Conservation (phyloP, 495 filamentous ascomycete genomes). For the Acidiella bohemica region DNA sequence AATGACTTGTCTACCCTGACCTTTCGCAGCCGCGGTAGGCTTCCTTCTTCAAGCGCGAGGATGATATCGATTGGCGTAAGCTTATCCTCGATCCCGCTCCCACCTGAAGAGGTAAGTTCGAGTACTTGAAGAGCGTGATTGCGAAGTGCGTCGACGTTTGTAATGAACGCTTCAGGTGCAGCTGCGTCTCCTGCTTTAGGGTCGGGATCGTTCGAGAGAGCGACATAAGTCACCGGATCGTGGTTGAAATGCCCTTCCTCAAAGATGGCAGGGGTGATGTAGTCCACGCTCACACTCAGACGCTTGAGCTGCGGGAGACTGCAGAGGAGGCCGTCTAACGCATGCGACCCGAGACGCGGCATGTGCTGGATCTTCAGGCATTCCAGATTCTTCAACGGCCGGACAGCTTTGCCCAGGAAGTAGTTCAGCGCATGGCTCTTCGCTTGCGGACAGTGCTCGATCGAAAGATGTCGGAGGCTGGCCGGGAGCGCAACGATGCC, state of each 20-base stretch:
- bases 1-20: constrained; percentile 17
- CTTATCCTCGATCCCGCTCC: constrained; percentile 13
- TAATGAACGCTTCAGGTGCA: too few relatives aligned
- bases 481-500: constrained; percentile 24
- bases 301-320: constrained; percentile 17
- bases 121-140: constrained; percentile 11
- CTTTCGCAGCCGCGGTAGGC: constrained; percentile 18
- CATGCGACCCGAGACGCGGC: constrained; percentile 15
- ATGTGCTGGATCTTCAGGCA: constrained; percentile 19
- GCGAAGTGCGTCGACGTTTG: too few relatives aligned
- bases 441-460: constrained; percentile 26
- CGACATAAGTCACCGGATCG: too few relatives aligned
- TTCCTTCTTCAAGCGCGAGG: constrained; percentile 9
- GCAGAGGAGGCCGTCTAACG: constrained; percentile 20
- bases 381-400: constrained; percentile 4
- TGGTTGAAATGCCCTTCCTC: constrained; percentile 5
- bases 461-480: constrained; percentile 26
- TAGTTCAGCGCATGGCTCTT: constrained; percentile 9
- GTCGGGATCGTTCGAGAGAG: not conserved
- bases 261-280: constrained; percentile 22
- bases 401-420: constrained; percentile 10
- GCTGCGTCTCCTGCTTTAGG: too few relatives aligned
- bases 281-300: constrained; percentile 24
- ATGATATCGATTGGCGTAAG: constrained; percentile 15
- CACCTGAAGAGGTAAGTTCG: constrained; percentile 14